phyloP scores from a whole-genome alignment of 768 basidiomycete genomes.

The Boletus subcaerulescens region DNA sequence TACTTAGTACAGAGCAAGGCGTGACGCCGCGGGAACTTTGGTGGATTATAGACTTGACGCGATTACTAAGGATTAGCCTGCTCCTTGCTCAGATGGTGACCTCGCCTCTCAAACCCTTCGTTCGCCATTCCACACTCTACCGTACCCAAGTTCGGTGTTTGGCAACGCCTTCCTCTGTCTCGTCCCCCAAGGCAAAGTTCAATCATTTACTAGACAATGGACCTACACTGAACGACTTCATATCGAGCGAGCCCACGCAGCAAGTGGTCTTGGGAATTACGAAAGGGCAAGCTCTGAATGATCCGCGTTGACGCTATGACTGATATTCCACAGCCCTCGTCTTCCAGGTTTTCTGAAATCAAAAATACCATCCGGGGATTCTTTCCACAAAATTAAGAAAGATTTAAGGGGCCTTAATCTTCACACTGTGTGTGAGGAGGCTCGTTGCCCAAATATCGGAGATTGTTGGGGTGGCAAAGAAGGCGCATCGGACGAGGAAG shows the following conservation, averaged over 20 bases:
- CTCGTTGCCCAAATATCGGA: slow-evolving; percentile 98
- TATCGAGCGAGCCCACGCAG: slow-evolving; percentile 53
- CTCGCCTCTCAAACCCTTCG: slow-evolving; percentile 6
- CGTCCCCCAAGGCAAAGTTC: slow-evolving; percentile 37
- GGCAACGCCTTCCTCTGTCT: slow-evolving; percentile 42
- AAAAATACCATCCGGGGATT: slow-evolving; percentile 82
- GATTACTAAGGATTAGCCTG: slow-evolving; percentile 9
- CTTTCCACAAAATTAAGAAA: slow-evolving; percentile 91
- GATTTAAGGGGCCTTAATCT: slow-evolving; percentile 88
- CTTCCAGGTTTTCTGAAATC: slow-evolving; percentile 89
- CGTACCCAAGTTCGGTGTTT: slow-evolving; percentile 37
- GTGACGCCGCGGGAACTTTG: slow-evolving; percentile 2
- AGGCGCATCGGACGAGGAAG: slow-evolving; percentile 61
- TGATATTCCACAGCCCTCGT: slow-evolving; percentile 56
- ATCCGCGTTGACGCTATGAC: neutral
- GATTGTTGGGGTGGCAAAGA: slow-evolving; percentile 96
- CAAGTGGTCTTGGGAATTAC: slow-evolving; percentile 72
- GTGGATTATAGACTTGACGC: neutral
- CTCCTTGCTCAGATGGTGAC: slow-evolving; percentile 9
- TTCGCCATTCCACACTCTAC: slow-evolving; percentile 8
- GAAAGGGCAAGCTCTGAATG: slow-evolving; percentile 48
- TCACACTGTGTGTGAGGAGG: slow-evolving; percentile 98
- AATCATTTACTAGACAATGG: slow-evolving; percentile 56
- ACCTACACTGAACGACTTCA: slow-evolving; percentile 78
- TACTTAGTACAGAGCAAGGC: slow-evolving; percentile 25